Percentiles rank a stretch among this genome's conserved stretches.
Evolutionary conservation across 495 filamentous ascomycete genomes (phyloP).

Genomic region (Lophiotrema nucula): DNA sequence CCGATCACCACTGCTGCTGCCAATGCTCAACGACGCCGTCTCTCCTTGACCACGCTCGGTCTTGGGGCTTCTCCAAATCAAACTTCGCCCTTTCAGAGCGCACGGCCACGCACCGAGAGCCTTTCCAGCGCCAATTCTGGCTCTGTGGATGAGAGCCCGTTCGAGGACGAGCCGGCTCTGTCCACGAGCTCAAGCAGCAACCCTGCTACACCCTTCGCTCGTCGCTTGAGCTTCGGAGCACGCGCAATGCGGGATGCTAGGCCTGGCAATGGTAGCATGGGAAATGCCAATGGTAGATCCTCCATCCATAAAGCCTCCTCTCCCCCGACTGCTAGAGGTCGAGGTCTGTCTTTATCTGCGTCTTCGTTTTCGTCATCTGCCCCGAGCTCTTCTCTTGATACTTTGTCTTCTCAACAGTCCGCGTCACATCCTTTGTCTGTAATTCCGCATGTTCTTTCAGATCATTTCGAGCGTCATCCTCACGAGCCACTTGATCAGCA

Average conservation of each 20-base stretch:
- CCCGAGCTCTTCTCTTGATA: slow-evolving; percentile 25
- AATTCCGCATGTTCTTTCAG: slow-evolving; percentile 12
- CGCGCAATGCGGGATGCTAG: slow-evolving; percentile 74
- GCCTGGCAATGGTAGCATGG: slow-evolving; percentile 39
- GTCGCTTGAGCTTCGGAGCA: slow-evolving; percentile 88
- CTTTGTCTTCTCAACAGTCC: slow-evolving; percentile 40
- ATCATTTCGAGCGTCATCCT: slow-evolving; percentile 28
- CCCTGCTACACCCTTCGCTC: slow-evolving; percentile 72
- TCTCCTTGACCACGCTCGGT: slow-evolving; percentile 84
- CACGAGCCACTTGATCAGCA: slow-evolving; percentile 44
- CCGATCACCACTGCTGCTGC: slow-evolving; percentile 65
- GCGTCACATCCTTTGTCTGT: slow-evolving; percentile 27
- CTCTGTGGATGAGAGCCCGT: slow-evolving; percentile 79
- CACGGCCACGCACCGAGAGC: slow-evolving; percentile 67
- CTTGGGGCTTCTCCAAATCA: slow-evolving; percentile 73
- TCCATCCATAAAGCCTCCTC: slow-evolving; percentile 41
- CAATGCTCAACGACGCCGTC: slow-evolving; percentile 69
- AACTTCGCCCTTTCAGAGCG: slow-evolving; percentile 56
- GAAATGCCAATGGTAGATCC: slow-evolving; percentile 42
- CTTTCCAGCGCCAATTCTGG: slow-evolving; percentile 66
- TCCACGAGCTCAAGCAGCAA: slow-evolving; percentile 23
- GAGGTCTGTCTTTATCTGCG: slow-evolving; percentile 46
- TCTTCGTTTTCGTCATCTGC: slow-evolving; percentile 23
- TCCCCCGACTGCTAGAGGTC: slow-evolving; percentile 48
- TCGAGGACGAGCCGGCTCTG: slow-evolving; percentile 71